phyloP scores from a whole-genome alignment of 2,329 filamentous ascomycete genomes.

The Scytalidium sp. region DNA sequence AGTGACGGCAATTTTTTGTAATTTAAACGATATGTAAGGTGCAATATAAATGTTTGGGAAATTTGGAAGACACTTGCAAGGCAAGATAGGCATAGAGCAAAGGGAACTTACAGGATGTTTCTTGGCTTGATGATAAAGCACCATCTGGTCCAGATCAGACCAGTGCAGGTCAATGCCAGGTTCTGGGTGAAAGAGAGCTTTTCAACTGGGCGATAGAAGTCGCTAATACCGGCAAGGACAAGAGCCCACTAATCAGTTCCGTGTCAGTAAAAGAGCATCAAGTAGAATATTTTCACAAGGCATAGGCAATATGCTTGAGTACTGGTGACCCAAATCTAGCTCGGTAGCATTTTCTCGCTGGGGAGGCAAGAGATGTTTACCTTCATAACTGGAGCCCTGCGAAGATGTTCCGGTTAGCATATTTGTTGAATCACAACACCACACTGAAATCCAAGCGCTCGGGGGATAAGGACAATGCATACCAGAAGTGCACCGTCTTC shows the following conservation, averaged over 20 bases:
- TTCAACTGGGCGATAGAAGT: conserved; percentile 87
- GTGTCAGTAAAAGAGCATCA: neutral
- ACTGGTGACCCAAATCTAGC: neutral
- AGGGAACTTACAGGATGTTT: conserved; percentile 72
- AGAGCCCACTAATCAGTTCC: conserved; percentile 70
- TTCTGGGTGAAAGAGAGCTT: conserved; percentile 94
- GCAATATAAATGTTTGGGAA: neutral
- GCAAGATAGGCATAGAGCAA: neutral
- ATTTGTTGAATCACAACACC: neutral
- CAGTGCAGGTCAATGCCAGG: conserved; percentile 82
- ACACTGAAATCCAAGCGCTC: neutral
- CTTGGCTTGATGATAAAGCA: conserved; percentile 94
- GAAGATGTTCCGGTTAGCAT: conserved; percentile 13
- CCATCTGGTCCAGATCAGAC: conserved; percentile 97
- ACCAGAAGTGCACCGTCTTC: conserved; percentile 99
- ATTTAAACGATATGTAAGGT: too few species aligned
- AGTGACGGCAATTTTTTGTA: neutral
- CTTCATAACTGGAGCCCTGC: conserved; percentile 92
- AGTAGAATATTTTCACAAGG: neutral
- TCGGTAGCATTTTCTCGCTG: conserved; percentile 5
- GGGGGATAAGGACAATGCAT: conserved; percentile 26
- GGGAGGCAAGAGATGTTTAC: conserved; percentile 34
- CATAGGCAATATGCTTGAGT: neutral
- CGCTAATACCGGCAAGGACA: conserved; percentile 86
- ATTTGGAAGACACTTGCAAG: neutral